Conservation (phyloP, 192 early-diverging fungal species). For the Jimgerdemannia lactiflua region DNA sequence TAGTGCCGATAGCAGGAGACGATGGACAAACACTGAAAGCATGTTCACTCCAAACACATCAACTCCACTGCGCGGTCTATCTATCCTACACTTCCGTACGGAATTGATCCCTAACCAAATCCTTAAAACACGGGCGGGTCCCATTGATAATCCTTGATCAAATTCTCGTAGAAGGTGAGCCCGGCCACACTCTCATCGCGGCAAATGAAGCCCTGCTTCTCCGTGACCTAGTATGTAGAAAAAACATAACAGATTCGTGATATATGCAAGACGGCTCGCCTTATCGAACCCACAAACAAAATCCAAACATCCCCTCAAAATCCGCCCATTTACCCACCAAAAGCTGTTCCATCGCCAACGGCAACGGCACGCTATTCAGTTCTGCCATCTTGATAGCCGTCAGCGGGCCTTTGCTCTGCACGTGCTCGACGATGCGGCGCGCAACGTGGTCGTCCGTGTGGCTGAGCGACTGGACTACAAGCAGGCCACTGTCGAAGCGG, state of each 20-base stretch:
- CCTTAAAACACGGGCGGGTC: not conserved
- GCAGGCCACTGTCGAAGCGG: conserved; percentile 77
- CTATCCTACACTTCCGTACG: too few relatives aligned
- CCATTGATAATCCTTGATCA: conserved; percentile 29
- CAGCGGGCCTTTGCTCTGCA: conserved; percentile 50
- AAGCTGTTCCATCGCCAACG: conserved; percentile 67
- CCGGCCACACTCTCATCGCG: conserved; percentile 88
- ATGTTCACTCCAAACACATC: too few relatives aligned
- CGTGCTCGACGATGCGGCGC: conserved; percentile 46
- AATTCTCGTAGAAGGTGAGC: conserved; percentile 79
- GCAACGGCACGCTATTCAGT: conserved; percentile 54
- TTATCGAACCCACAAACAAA: conserved; percentile 1
- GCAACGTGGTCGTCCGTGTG: conserved; percentile 70
- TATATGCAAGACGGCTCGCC: too few relatives aligned
- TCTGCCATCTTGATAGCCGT: conserved; percentile 71
- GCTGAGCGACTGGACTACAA: conserved; percentile 66
- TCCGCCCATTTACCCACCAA: conserved; percentile 34
- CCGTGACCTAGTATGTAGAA: conserved; percentile 55
- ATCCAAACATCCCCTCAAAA: not conserved
- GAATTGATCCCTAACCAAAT: not conserved
- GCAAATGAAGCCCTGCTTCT: conserved; percentile 76
- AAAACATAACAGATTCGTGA: too few relatives aligned
- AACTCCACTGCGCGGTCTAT: too few relatives aligned
- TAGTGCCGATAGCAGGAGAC: too few relatives aligned
- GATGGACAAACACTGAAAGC: too few relatives aligned